A percentile compares a stretch with the other conserved stretches of the same genome.
These are phyloP conservation scores for Erysimum cheiranthoides DNA, from an alignment of 345 rosid genomes.

Conservation along the genomic window DNA sequence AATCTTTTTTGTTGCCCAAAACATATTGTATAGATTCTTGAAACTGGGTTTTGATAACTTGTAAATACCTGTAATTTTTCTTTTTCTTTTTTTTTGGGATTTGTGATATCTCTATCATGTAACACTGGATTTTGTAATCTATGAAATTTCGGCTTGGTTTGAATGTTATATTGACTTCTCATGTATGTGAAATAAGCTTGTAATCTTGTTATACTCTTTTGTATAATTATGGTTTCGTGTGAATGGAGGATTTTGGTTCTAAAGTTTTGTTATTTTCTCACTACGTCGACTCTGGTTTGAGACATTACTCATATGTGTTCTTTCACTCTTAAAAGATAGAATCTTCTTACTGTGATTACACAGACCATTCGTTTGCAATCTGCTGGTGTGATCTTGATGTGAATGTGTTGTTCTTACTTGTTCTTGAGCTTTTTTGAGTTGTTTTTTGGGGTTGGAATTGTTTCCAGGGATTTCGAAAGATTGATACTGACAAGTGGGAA, in stretches of 20 bases:
- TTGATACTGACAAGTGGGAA: slow-evolving; percentile 91
- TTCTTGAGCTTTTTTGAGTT: slow-evolving; percentile 43
- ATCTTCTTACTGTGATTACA: neutral
- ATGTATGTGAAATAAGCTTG: slow-evolving; percentile 1
- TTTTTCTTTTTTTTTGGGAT: neutral
- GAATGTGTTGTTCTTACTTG: neutral
- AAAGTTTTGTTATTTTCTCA: neutral
- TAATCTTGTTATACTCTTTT: slow-evolving; percentile 18
- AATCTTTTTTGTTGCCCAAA: neutral
- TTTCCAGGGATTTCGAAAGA: slow-evolving; percentile 82
- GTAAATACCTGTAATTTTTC: slow-evolving; percentile 36
- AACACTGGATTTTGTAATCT: slow-evolving; percentile 21
- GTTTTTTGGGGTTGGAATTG: slow-evolving; percentile 42
- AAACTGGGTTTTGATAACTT: slow-evolving; percentile 26
- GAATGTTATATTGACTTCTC: neutral
- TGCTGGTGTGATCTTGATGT: slow-evolving; percentile 25
- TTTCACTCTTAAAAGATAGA: slow-evolving; percentile 4
- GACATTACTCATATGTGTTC: neutral
- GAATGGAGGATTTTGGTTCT: slow-evolving; percentile 4
- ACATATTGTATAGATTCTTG: slow-evolving; percentile 31
- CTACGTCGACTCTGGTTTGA: neutral
- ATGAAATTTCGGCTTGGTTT: slow-evolving; percentile 6
- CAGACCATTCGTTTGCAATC: neutral
- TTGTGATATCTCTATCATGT: slow-evolving; percentile 27
- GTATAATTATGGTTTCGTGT: slow-evolving; percentile 22